Evolutionary conservation across 2,329 filamentous ascomycete genomes (phyloP).

Genomic region (Microcyclospora tardicrescens): DNA sequence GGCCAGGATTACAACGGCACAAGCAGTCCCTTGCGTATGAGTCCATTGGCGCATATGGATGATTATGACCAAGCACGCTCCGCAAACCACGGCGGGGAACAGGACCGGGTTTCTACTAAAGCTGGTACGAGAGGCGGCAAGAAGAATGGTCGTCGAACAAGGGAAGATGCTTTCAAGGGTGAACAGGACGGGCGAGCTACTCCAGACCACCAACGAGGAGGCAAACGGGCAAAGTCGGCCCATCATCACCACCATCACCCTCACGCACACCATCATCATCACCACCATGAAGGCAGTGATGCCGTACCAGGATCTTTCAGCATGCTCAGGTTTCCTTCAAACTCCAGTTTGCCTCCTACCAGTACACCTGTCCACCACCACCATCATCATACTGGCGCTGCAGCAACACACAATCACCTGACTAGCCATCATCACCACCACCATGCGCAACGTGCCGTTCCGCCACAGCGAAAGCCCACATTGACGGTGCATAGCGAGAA

Average conservation of each 20-base stretch:
- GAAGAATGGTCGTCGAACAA: conserved; percentile 53
- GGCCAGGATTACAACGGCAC: conserved; percentile 37
- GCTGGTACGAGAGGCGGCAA: conserved; percentile 27
- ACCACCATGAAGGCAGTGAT: conserved; percentile 19
- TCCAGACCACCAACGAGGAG: conserved; percentile 41
- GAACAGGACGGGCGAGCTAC: conserved; percentile 32
- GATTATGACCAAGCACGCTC: conserved; percentile 14
- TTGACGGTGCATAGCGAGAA: conserved; percentile 55
- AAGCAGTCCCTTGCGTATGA: conserved; percentile 38
- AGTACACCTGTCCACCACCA: conserved; percentile 22
- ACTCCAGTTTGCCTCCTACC: conserved; percentile 19
- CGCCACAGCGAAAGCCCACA: conserved; percentile 45
- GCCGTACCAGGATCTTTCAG: conserved; percentile 18
- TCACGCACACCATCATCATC: conserved; percentile 35
- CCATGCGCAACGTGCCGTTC: conserved; percentile 20
- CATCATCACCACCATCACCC: conserved; percentile 48
- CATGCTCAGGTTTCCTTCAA: conserved; percentile 19
- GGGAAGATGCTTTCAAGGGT: conserved; percentile 57
- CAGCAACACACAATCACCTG: conserved; percentile 11
- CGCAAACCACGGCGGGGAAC: conserved; percentile 20
- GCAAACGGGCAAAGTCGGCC: conserved; percentile 46
- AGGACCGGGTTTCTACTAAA: conserved; percentile 30
- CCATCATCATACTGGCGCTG: conserved; percentile 24
- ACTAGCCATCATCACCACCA: conserved; percentile 26
- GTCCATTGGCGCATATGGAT: conserved; percentile 19